These are phyloP conservation scores for Lomentospora prolificans DNA, from an alignment of 2,329 filamentous ascomycete species.

Conservation along the genomic window DNA sequence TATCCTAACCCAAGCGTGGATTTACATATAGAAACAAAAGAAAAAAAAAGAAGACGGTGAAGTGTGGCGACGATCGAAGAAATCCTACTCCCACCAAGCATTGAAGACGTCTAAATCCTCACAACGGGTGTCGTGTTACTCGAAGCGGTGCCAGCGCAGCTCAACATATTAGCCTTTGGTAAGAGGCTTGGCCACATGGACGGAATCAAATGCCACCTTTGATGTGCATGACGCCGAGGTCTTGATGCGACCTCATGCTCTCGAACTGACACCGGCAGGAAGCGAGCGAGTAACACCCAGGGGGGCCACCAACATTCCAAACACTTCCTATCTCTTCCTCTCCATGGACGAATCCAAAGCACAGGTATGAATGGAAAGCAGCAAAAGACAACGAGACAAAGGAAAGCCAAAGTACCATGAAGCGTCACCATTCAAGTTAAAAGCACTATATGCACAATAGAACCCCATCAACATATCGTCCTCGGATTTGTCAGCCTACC, in stretches of 20 bases:
- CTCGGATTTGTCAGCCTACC: background rate
- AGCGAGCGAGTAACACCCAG: too few species aligned
- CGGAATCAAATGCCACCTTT: too few species aligned
- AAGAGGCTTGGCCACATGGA: too few species aligned
- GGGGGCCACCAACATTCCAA: too few species aligned
- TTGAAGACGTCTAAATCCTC: background rate
- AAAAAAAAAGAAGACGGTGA: background rate
- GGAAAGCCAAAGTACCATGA: background rate
- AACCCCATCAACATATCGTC: background rate
- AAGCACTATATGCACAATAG: conserved; percentile 2
- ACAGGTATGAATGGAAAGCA: background rate
- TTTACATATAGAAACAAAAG: background rate
- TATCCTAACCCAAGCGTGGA: background rate
- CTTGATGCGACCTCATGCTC: too few species aligned
- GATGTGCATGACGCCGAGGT: too few species aligned
- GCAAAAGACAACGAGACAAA: background rate
- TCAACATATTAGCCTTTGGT: too few species aligned
- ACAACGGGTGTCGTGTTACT: background rate
- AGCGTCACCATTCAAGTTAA: conserved; percentile 6
- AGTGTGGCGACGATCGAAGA: background rate
- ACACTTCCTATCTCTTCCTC: too few species aligned
- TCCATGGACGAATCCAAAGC: background rate
- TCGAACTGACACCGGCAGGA: too few species aligned
- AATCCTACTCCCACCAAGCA: background rate
- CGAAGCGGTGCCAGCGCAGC: too few species aligned